Conservation (phyloP, 2,329 filamentous ascomycete species). For the Chrysosporium keratinophilum region DNA sequence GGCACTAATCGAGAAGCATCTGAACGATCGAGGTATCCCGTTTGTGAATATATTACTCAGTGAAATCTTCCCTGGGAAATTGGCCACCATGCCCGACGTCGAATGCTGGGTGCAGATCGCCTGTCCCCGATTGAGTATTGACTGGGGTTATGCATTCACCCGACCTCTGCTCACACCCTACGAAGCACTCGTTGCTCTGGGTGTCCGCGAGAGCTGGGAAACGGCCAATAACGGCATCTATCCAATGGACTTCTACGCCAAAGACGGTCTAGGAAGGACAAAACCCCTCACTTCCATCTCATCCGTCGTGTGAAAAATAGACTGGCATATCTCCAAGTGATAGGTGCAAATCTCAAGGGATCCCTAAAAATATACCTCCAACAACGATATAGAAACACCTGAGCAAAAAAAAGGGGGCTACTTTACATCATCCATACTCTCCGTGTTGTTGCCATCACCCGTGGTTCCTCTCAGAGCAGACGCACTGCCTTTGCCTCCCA, state of each 20-base stretch:
- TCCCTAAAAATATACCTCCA: too few relatives aligned
- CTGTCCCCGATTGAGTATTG: constrained; percentile 91
- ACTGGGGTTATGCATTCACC: constrained; percentile 96
- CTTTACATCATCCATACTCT: constrained; percentile 9
- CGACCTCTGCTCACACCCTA: constrained; percentile 84
- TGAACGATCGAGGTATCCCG: constrained; percentile 61
- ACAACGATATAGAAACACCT: neutral
- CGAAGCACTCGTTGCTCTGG: constrained; percentile 84
- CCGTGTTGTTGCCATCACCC: constrained; percentile 3
- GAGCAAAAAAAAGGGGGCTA: neutral
- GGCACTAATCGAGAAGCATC: constrained; percentile 67
- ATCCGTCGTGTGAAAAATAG: constrained; percentile 3
- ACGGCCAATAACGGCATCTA: constrained; percentile 56
- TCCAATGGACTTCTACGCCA: constrained; percentile 97
- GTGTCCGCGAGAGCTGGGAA: constrained; percentile 64
- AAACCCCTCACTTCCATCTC: constrained; percentile 32
- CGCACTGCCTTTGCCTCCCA: constrained; percentile 22
- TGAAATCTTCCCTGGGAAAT: constrained; percentile 92
- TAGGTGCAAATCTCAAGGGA: neutral
- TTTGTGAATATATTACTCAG: constrained; percentile 78
- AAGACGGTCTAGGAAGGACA: constrained; percentile 77
- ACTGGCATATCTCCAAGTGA: neutral
- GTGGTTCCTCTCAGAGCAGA: constrained; percentile 2
- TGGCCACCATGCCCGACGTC: constrained; percentile 86
- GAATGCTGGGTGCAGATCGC: constrained; percentile 98